These are phyloP conservation scores for Aureobasidium lini DNA, from an alignment of 2,329 filamentous ascomycete species.

Conservation along the genomic window DNA sequence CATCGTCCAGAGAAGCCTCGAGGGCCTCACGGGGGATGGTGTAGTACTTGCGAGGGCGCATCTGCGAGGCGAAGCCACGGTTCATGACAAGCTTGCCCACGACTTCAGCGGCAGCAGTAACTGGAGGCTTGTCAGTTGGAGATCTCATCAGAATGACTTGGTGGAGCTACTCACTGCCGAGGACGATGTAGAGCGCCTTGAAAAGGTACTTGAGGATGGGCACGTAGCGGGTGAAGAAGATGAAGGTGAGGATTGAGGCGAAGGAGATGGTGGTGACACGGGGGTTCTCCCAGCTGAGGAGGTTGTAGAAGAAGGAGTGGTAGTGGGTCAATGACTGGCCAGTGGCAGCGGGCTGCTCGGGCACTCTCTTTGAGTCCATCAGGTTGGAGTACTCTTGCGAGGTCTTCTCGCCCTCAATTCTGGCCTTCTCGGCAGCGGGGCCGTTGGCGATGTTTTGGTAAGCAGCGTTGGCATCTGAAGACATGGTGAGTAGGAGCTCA, in stretches of 20 bases:
- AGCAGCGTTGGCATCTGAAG: constrained; percentile 40
- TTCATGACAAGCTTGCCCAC: constrained; percentile 49
- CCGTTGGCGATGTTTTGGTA: constrained; percentile 45
- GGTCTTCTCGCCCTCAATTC: constrained; percentile 49
- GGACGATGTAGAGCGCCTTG: constrained; percentile 51
- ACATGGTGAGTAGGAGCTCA: constrained; percentile 17
- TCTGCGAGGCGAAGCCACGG: constrained; percentile 52
- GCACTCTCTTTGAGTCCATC: constrained; percentile 46
- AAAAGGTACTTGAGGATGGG: constrained; percentile 55
- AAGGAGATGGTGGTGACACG: constrained; percentile 57
- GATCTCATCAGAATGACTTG: not conserved
- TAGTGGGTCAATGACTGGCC: constrained; percentile 59
- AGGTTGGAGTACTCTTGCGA: constrained; percentile 52
- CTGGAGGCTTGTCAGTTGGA: constrained; percentile 27
- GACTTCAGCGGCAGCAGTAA: constrained; percentile 51
- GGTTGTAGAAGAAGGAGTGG: constrained; percentile 59
- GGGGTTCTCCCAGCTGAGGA: constrained; percentile 61
- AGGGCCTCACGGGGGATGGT: constrained; percentile 57
- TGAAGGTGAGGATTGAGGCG: constrained; percentile 47
- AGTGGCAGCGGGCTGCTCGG: constrained; percentile 48
- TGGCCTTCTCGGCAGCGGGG: constrained; percentile 50
- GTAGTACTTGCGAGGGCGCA: constrained; percentile 59
- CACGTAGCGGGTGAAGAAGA: constrained; percentile 57
- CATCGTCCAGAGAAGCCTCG: constrained; percentile 53
- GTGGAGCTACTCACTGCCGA: constrained; percentile 44